Evolutionary conservation across 1,284 basidiomycete species (phyloP), one percentile per base, ranked within the genome.

Genomic region (Sporisorium graminicola): DNA sequence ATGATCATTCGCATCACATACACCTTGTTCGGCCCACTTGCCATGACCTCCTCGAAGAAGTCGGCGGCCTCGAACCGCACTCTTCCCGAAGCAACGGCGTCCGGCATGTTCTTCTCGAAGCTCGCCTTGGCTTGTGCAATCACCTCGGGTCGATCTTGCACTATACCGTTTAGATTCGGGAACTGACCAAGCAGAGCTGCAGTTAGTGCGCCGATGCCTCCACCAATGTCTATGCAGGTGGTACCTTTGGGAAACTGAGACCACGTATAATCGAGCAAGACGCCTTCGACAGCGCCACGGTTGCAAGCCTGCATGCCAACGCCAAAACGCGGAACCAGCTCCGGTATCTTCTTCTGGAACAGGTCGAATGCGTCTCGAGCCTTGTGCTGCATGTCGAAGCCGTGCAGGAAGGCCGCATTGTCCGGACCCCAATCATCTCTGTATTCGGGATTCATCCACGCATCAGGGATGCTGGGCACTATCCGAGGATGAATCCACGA

Each of bases 1-100:
- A 74, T 46, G 42, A 74, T 62, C 46, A 50, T 51, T 6, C 72
- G 59, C 66, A 70, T 52, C 58, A 74, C n/a, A 31, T 62, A 74
- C 2, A 70, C 51, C 50, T 40, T 62, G 24, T 70, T 63, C 1
- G 44, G 20, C 2, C 62, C 61, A 5, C 52, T 22, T 2, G 24
- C 27, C 22, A 33, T 31, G n/a, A 69, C 27, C 31, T 59, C 52
- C 26, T 73, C 12, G 69, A 72, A 66, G 31, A 66, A 72, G 50
- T 72, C 58, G 31, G 31, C 54, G 1, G 51, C 42, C 14, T 55
- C 58, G 47, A 72, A 72, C 18, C 46, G 56, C n/a, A 73, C 54
- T 37, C 70, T 37, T 22, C 63, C 63, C 7, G 57, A 55, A 16
- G 54, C 27, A n/a, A 70, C 61, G 5, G 65, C 71, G 29, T 74